These are phyloP conservation scores for Sordariomycetes sp. DNA, from an alignment of 2,329 filamentous ascomycete species.

Conservation along the genomic window DNA sequence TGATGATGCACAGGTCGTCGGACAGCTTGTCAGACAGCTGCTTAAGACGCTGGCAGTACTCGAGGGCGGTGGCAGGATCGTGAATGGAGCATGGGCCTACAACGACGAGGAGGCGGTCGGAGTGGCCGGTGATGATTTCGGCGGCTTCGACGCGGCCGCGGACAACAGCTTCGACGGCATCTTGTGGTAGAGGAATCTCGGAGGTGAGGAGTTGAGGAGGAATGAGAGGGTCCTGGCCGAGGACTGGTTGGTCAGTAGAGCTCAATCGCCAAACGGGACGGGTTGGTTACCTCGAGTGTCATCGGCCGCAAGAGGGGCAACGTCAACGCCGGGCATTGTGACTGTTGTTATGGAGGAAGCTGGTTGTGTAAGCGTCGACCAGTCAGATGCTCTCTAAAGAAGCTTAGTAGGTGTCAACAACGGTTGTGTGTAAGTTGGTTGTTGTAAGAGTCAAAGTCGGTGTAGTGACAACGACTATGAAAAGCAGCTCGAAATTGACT, in stretches of 20 bases:
- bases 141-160: constrained; percentile 60
- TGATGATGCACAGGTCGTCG: constrained; percentile 81
- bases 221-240: constrained; percentile 90
- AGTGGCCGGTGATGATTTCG: constrained; percentile 67
- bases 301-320: constrained; percentile 21
- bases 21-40: constrained; percentile 69
- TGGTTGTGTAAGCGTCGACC: too few species aligned
- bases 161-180: constrained; percentile 58
- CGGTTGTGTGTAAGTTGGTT: too few species aligned
- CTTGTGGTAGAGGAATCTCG: constrained; percentile 66
- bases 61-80: constrained; percentile 78
- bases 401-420: too few species aligned
- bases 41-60: constrained; percentile 78
- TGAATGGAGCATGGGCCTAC: constrained; percentile 96
- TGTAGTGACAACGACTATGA: too few species aligned
- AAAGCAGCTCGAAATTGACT: constrained; percentile 2
- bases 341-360: constrained; percentile 2
- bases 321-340: constrained; percentile 24
- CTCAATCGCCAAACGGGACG: neutral
- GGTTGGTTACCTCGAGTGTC: constrained; percentile 25
- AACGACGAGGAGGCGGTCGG: constrained; percentile 86
- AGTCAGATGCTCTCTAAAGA: too few species aligned
- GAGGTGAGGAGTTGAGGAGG: constrained; percentile 77
- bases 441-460: neutral
- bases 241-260: constrained; percentile 44